Evolutionary conservation across 257 asterid genomes (phyloP), one percentile per base, ranked within the genome.

Genomic region (Marsdenia floribunda): DNA sequence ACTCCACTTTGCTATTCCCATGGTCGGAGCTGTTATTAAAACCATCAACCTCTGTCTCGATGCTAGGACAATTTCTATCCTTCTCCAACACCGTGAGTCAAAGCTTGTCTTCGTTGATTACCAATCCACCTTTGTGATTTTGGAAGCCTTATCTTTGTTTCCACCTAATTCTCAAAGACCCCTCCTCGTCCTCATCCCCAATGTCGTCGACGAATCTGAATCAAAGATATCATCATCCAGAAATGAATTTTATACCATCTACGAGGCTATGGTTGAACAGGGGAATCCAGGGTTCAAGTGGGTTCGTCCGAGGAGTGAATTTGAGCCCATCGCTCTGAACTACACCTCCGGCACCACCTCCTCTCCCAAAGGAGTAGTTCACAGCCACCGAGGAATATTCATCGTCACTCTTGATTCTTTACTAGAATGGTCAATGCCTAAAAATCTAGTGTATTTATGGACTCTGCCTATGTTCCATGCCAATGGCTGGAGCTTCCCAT

Each of bases 391-490:
- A 0, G 96, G 93, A 15, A 58, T 80, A 3, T 92, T 85, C 80
- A 52, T 88, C 11, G 66, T 83, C 1, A 5, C 90, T 0, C 0
- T 90, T 35, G 97, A 92, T 82, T 88, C 93, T 4, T 73, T 90
- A 53, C 46, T 84, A 7, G 86, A 84, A 2, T 90, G 96, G 97
- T 82, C 92, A 0, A 86, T 90, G 19, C 85, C 88, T 15, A 89
- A 89, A 42, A 85, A 90, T 79, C 85, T 97, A 0, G 90, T 90
- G 0, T 93, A 83, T 44, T 73, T 93, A 1, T 93, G 98, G 98
- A 90, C 98, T 14, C 91, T 92, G 50, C 96, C 98, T 3, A 93
- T 93, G 98, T 93, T 93, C 78, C 98, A 92, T 78, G 91, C 88
- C 19, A 92, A 92, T 68, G 97, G 98, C 1, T 90, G 98, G 98